Percentiles rank a stretch among this genome's conserved stretches.
Evolutionary conservation across 1,284 basidiomycete species (phyloP).

Genomic region (Sanguinoderma infundibulare): DNA sequence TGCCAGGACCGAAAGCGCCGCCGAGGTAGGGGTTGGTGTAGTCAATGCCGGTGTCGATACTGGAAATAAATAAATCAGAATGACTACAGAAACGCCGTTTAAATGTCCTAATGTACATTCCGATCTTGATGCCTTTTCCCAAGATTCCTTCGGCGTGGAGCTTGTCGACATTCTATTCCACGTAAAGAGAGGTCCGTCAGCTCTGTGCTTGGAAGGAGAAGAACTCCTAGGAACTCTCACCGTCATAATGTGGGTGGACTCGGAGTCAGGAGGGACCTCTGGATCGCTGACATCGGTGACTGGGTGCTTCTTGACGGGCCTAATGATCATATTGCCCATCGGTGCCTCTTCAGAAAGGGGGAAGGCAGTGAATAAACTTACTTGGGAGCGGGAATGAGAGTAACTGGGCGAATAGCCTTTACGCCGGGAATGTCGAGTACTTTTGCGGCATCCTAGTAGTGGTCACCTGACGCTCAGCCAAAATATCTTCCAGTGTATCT

Average conservation of each 20-base stretch:
- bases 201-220: not conserved
- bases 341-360: not conserved
- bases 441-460: slow-evolving; percentile 28
- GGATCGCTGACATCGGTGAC: slow-evolving; percentile 41
- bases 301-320: slow-evolving; percentile 35
- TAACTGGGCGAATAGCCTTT: slow-evolving; percentile 36
- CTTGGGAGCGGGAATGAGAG: slow-evolving; percentile 32
- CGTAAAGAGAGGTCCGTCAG: not conserved
- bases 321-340: slow-evolving; percentile 19
- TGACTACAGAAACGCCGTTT: not conserved
- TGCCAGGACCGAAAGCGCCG: slow-evolving; percentile 62
- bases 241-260: slow-evolving; percentile 42
- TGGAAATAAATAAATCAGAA: not conserved
- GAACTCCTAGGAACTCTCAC: slow-evolving; percentile 23
- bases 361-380: slow-evolving; percentile 8
- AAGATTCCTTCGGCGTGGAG: slow-evolving; percentile 53
- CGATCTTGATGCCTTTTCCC: slow-evolving; percentile 57
- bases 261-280: slow-evolving; percentile 35
- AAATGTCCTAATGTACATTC: slow-evolving; percentile 37
- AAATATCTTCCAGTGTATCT: no score
- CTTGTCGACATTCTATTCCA: slow-evolving; percentile 46
- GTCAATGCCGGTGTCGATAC: slow-evolving; percentile 52
- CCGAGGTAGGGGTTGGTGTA: slow-evolving; percentile 69
- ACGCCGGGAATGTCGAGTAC: slow-evolving; percentile 34
- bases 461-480: not conserved